Percentiles rank a stretch among this genome's conserved stretches.
phyloP scores from a whole-genome alignment of 2,329 filamentous ascomycete genomes.

The Ampelomyces quisqualis region DNA sequence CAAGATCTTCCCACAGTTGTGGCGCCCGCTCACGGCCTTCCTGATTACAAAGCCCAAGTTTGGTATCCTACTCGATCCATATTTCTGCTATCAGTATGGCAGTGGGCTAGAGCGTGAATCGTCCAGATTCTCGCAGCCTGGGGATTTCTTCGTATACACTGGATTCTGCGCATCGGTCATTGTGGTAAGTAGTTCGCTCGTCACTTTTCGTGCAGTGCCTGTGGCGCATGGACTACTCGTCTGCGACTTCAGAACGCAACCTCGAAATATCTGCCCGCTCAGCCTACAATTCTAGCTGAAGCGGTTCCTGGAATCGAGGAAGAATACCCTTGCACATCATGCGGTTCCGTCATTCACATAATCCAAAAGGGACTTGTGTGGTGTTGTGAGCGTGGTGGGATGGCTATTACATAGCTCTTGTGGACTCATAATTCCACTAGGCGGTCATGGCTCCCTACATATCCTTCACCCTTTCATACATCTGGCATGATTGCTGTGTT shows the following conservation, averaged over 20 bases:
- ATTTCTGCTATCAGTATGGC: conserved; percentile 76
- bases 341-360: conserved; percentile 55
- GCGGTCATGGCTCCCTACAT: conserved; percentile 70
- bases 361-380: conserved; percentile 46
- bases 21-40: conserved; percentile 61
- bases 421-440: conserved; percentile 55
- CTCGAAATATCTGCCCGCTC: conserved; percentile 62
- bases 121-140: conserved; percentile 70
- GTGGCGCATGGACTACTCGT: conserved; percentile 18
- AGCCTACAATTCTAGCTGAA: conserved; percentile 51
- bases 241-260: conserved; percentile 40
- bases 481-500: conserved; percentile 5
- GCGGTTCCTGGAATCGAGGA: conserved; percentile 58
- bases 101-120: conserved; percentile 71
- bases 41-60: conserved; percentile 58
- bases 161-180: conserved; percentile 71
- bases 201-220: not conserved
- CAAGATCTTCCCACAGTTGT: conserved; percentile 56
- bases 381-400: conserved; percentile 56
- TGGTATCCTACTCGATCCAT: conserved; percentile 69
- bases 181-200: conserved; percentile 64
- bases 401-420: conserved; percentile 54
- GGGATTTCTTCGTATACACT: conserved; percentile 79
- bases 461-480: conserved; percentile 16
- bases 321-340: conserved; percentile 55